Conservation (phyloP, 129 eudicot genomes). For the Flaveria linearis region DNA sequence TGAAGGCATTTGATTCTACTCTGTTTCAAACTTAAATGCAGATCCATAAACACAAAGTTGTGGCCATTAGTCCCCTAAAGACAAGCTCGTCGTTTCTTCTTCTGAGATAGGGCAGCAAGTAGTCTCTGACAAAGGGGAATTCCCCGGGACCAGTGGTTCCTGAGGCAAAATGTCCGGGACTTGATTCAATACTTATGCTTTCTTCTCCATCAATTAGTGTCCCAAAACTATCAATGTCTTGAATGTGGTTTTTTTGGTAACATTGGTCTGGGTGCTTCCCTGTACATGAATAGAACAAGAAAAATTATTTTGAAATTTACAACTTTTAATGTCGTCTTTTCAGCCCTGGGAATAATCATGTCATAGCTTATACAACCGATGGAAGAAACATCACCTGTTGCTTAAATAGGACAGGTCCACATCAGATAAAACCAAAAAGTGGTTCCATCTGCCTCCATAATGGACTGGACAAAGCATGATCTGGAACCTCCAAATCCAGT, state of each 20-base stretch:
- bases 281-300: slow-evolving; percentile 23
- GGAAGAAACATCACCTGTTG: slow-evolving; percentile 50
- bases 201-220: slow-evolving; percentile 37
- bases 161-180: slow-evolving; percentile 35
- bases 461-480: slow-evolving; percentile 56
- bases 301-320: background rate
- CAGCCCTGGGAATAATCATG: background rate
- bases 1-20: slow-evolving; percentile 43
- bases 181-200: slow-evolving; percentile 38
- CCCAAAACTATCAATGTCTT: slow-evolving; percentile 32
- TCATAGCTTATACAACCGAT: slow-evolving; percentile 4
- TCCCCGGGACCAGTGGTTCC: slow-evolving; percentile 25
- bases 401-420: slow-evolving; percentile 48
- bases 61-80: slow-evolving; percentile 45
- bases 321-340: slow-evolving; percentile 8
- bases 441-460: slow-evolving; percentile 85
- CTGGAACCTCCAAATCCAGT: slow-evolving; percentile 40
- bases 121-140: slow-evolving; percentile 63
- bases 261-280: slow-evolving; percentile 41
- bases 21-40: slow-evolving; percentile 42
- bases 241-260: slow-evolving; percentile 36
- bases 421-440: slow-evolving; percentile 61
- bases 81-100: slow-evolving; percentile 55
- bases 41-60: slow-evolving; percentile 43
- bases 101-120: slow-evolving; percentile 78